Base-by-base conservation (phyloP, 163 green algal genomes). In the Scenedesmus sp. region DNA sequence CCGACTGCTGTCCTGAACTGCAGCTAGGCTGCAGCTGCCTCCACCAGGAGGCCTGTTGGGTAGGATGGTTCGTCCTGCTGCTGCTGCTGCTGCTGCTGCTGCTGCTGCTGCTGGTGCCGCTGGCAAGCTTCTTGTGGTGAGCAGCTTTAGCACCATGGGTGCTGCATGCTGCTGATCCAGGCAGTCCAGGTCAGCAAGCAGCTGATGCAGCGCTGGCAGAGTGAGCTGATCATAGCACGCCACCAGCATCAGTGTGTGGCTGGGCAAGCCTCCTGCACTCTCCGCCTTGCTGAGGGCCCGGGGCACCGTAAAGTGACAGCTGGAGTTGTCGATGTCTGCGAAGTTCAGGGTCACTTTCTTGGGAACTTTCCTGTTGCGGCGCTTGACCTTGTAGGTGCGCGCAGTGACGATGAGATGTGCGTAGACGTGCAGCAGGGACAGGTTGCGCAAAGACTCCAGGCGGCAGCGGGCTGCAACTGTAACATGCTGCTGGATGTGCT, bases 131-230 rank as follows among this genome's bases (percentile, higher is more conserved):
- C 65, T 15, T 20, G 65, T 12, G 5, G 59, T 44, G 10, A 56
- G 51, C 51, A 90, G 33, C 5, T 83, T 73, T 0, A 90, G 72
- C 33, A 85, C 72, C 85, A 90, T 90, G 6, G 85, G 49, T 5
- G 85, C 85, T 43, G 65, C 76, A 26, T 90, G 85, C 20, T 76
- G 85, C 85, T 51, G 43, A 20, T 90, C 85, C 46, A 90, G n/a
- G 46, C 44, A 61, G 72, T 90, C 72, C 12, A 90, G 26, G 22
- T 90, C 85, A 40, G 49, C 72, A 30, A 90, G 46, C 70, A 90
- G 49, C 85, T 85, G 44, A 46, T 33, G 15, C 7, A 90, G 37
- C 20, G 70, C 68, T 26, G 30, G 3, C 20, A 56, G 6, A 7
- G 85, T 76, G 0, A 90, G 10, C 18, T 78, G 46, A 20, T 53